A percentile compares a stretch with the other conserved stretches of the same genome.
Conservation (phyloP, 768 basidiomycete genomes). For the Termitomyces sp. region DNA sequence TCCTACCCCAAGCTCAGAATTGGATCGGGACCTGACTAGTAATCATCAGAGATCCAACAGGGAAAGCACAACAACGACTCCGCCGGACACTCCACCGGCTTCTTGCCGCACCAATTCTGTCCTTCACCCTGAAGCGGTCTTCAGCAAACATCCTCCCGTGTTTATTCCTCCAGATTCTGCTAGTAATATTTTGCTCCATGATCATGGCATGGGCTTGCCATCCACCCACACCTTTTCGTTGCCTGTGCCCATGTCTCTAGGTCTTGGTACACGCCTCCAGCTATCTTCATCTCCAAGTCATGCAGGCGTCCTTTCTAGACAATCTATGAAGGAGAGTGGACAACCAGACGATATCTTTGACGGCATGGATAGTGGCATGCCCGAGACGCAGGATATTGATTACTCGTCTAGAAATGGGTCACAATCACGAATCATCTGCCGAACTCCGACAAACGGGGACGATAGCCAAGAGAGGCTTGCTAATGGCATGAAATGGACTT, state of each 20-base stretch:
- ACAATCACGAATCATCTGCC: slow-evolving; percentile 26
- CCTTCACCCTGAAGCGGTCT: slow-evolving; percentile 41
- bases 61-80: slow-evolving; percentile 48
- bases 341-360: slow-evolving; percentile 49
- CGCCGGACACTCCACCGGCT: slow-evolving; percentile 48
- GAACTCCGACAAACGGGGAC: slow-evolving; percentile 43
- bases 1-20: neutral
- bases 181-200: slow-evolving; percentile 16
- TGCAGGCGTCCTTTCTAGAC: slow-evolving; percentile 33
- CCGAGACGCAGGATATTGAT: slow-evolving; percentile 56
- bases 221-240: slow-evolving; percentile 31
- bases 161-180: slow-evolving; percentile 38
- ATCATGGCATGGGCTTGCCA: slow-evolving; percentile 27
- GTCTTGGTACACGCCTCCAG: slow-evolving; percentile 27
- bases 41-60: slow-evolving; percentile 10
- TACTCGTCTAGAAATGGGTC: slow-evolving; percentile 32
- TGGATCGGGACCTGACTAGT: slow-evolving; percentile 3
- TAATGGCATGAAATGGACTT: slow-evolving; percentile 55
- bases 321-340: slow-evolving; percentile 49
- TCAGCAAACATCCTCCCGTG: slow-evolving; percentile 52
- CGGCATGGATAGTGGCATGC: slow-evolving; percentile 41
- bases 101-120: slow-evolving; percentile 26
- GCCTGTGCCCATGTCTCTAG: slow-evolving; percentile 40
- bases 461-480: slow-evolving; percentile 68
- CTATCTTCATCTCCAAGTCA: slow-evolving; percentile 25